Percentiles rank a stretch among this genome's conserved stretches.
Evolutionary conservation across 106 monocot genomes (phyloP).

Genomic region (Iris macrosiphon): DNA sequence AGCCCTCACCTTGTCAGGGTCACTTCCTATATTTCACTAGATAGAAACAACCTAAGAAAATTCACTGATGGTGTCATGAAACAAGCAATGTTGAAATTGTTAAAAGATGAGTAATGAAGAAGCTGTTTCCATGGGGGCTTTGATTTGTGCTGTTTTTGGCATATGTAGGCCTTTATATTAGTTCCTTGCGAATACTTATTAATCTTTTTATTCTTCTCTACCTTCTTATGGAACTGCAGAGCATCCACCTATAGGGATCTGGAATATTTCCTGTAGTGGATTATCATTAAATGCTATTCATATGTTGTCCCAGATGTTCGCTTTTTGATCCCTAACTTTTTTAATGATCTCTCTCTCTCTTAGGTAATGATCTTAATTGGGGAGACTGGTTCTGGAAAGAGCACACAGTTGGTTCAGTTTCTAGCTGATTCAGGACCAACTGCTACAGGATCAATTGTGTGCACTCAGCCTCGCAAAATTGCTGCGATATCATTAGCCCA

Average conservation of each 20-base stretch:
- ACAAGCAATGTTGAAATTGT: too few species aligned
- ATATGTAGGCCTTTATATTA: not conserved
- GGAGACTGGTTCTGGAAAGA: constrained; percentile 98
- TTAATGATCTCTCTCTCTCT: not conserved
- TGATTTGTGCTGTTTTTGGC: too few species aligned
- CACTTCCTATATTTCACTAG: too few species aligned
- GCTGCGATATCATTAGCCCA: constrained; percentile 68
- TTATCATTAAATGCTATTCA: not conserved
- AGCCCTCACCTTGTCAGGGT: too few species aligned
- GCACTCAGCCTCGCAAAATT: constrained; percentile 96
- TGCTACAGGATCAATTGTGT: constrained; percentile 58
- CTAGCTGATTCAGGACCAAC: constrained; percentile 73
- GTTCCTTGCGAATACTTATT: not conserved
- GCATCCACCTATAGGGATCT: not conserved
- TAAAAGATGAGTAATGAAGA: too few species aligned
- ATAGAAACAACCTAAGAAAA: too few species aligned
- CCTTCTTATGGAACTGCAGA: not conserved
- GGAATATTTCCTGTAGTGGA: not conserved
- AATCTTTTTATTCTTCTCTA: not conserved
- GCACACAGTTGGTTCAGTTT: constrained; percentile 91
- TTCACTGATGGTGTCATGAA: too few species aligned
- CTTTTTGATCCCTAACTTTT: not conserved
- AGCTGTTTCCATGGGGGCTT: too few species aligned
- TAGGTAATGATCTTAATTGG: constrained; percentile 78
- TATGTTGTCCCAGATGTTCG: not conserved